These are phyloP conservation scores for Aspergillus biplanus DNA, from an alignment of 495 filamentous ascomycete species.

Conservation along the genomic window DNA sequence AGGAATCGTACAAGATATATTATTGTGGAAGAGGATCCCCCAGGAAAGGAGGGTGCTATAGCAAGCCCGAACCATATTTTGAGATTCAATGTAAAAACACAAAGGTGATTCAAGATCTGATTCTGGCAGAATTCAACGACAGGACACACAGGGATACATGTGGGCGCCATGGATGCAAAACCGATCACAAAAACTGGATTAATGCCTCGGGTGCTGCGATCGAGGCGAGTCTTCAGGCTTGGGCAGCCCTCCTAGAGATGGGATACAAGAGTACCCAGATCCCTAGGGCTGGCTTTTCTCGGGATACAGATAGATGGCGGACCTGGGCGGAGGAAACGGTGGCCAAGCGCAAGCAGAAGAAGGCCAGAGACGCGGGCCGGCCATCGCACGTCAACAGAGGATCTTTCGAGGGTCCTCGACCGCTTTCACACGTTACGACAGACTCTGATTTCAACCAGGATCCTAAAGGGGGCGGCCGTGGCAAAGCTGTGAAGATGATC, in stretches of 20 bases:
- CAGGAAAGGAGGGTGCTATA: background rate
- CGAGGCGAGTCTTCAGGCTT: background rate
- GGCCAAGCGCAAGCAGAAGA: background rate
- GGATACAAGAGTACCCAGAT: background rate
- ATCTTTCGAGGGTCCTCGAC: background rate
- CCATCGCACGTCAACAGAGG: background rate
- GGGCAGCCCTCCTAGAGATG: background rate
- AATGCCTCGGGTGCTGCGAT: background rate
- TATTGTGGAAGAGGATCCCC: background rate
- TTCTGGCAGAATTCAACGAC: background rate
- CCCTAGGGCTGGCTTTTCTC: background rate
- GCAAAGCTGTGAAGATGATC: background rate
- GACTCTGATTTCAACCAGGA: background rate
- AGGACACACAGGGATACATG: background rate
- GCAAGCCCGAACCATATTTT: background rate
- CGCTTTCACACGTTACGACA: background rate
- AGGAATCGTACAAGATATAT: background rate
- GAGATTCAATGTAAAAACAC: background rate
- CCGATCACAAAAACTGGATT: background rate
- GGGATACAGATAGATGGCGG: background rate
- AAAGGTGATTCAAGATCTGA: background rate
- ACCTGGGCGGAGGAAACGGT: background rate
- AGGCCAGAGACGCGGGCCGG: background rate
- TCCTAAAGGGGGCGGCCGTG: background rate
- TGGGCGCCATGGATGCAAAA: background rate